phyloP scores from a whole-genome alignment of 371 early-diverging fungal genomes.

The Lichtheimia hyalospora region DNA sequence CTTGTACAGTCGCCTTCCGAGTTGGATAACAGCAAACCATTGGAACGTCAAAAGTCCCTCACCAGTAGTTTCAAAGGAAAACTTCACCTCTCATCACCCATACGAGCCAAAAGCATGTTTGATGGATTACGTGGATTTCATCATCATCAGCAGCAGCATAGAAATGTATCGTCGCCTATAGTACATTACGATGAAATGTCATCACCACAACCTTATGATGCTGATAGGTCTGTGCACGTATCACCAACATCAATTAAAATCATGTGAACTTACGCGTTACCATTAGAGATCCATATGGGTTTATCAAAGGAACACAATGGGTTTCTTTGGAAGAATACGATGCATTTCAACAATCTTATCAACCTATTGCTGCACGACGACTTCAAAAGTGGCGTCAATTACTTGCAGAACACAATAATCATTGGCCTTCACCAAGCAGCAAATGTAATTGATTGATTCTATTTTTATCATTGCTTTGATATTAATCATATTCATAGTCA shows the following conservation, averaged over 20 bases:
- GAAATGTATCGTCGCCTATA: too few species aligned
- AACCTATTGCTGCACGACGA: slow-evolving; percentile 58
- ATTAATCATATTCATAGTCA: slow-evolving; percentile 42
- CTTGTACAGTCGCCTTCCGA: too few species aligned
- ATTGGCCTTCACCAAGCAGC: slow-evolving; percentile 55
- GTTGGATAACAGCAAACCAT: neutral
- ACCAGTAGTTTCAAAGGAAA: slow-evolving; percentile 11
- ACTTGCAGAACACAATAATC: slow-evolving; percentile 54
- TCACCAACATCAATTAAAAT: too few species aligned
- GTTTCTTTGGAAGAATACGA: slow-evolving; percentile 55
- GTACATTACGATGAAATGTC: too few species aligned
- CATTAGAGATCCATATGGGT: slow-evolving; percentile 66
- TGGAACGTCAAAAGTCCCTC: neutral
- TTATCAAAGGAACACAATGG: slow-evolving; percentile 63
- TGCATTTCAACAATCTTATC: slow-evolving; percentile 58
- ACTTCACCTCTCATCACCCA: slow-evolving; percentile 8
- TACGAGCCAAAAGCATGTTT: slow-evolving; percentile 13
- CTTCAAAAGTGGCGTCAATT: slow-evolving; percentile 62
- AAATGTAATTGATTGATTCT: slow-evolving; percentile 48
- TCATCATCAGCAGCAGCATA: too few species aligned
- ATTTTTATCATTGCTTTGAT: neutral
- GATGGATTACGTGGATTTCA: slow-evolving; percentile 16
- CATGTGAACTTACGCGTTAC: too few species aligned
- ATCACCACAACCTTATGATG: too few species aligned
- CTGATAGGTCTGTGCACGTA: too few species aligned